These are phyloP conservation scores for Penicillium olsonii DNA, from an alignment of 2,329 filamentous ascomycete genomes.

Conservation along the genomic window DNA sequence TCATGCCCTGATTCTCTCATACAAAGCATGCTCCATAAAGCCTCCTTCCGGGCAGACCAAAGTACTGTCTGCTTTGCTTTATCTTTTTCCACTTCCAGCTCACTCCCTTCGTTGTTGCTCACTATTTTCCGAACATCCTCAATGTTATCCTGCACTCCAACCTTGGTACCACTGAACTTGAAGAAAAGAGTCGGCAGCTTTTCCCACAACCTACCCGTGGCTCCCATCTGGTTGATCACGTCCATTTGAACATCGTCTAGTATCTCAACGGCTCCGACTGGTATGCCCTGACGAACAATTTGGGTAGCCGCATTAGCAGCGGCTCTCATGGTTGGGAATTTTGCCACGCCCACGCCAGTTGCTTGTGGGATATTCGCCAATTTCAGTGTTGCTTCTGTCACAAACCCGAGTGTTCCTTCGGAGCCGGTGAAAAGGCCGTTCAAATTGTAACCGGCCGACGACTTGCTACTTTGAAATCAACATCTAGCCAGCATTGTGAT, in stretches of 20 bases:
- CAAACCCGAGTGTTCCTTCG: conserved; percentile 70
- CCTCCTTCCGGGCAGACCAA: conserved; percentile 64
- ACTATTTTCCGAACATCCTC: conserved; percentile 51
- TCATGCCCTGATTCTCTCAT: conserved; percentile 57
- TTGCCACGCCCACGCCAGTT: conserved; percentile 65
- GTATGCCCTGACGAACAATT: conserved; percentile 67
- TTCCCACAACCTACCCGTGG: conserved; percentile 54
- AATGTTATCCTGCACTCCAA: conserved; percentile 77
- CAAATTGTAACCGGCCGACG: conserved; percentile 71
- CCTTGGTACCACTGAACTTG: conserved; percentile 74
- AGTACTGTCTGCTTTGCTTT: conserved; percentile 28
- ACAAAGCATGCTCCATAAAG: conserved; percentile 62
- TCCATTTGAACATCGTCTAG: conserved; percentile 66
- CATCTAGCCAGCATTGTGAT: neutral
- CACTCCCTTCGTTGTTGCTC: neutral
- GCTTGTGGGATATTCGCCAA: conserved; percentile 64
- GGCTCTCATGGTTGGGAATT: conserved; percentile 60
- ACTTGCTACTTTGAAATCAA: conserved; percentile 56
- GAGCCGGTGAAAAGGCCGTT: conserved; percentile 69
- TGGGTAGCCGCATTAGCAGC: conserved; percentile 65
- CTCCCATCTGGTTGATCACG: conserved; percentile 67
- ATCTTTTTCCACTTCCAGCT: neutral
- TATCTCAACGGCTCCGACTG: conserved; percentile 66
- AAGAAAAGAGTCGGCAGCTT: conserved; percentile 46
- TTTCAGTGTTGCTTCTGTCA: conserved; percentile 71